Percentiles rank a stretch among this genome's conserved stretches.
Conservation (phyloP, 2,329 filamentous ascomycete species). For the Penicillium corylophilum region DNA sequence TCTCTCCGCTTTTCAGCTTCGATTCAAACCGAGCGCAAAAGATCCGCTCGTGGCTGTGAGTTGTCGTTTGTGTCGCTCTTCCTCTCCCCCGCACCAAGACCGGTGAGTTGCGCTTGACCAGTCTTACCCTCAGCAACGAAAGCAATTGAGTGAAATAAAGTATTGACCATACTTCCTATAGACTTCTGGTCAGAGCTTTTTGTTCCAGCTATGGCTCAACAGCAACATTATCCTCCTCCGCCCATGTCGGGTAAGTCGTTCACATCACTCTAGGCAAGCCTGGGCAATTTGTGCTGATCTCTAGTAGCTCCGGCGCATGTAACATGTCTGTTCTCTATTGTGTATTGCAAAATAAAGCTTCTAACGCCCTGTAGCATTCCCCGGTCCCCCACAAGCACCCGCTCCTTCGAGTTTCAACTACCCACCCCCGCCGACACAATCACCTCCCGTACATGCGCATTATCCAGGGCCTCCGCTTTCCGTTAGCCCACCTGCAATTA, state of each 20-base stretch:
- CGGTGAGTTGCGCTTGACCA: background rate
- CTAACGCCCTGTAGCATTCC: slow-evolving; percentile 6
- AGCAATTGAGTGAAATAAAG: background rate
- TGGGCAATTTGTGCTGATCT: background rate
- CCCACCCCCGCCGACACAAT: slow-evolving; percentile 27
- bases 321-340: slow-evolving; percentile 13
- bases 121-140: background rate
- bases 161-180: background rate
- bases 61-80: background rate
- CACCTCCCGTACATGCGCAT: slow-evolving; percentile 7
- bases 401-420: slow-evolving; percentile 18
- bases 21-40: no score
- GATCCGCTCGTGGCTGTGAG: no score
- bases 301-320: slow-evolving; percentile 16
- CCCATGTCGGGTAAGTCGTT: slow-evolving; percentile 17
- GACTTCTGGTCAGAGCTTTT: background rate
- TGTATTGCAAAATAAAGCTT: no score
- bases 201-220: background rate
- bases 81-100: background rate
- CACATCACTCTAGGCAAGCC: background rate
- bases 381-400: slow-evolving; percentile 1
- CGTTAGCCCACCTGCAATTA: slow-evolving; percentile 4
- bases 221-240: slow-evolving; percentile 12
- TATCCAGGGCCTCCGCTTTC: slow-evolving; percentile 8
- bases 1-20: no score